phyloP scores from a whole-genome alignment of 768 basidiomycete genomes.

The Lyophyllum shimeji region DNA sequence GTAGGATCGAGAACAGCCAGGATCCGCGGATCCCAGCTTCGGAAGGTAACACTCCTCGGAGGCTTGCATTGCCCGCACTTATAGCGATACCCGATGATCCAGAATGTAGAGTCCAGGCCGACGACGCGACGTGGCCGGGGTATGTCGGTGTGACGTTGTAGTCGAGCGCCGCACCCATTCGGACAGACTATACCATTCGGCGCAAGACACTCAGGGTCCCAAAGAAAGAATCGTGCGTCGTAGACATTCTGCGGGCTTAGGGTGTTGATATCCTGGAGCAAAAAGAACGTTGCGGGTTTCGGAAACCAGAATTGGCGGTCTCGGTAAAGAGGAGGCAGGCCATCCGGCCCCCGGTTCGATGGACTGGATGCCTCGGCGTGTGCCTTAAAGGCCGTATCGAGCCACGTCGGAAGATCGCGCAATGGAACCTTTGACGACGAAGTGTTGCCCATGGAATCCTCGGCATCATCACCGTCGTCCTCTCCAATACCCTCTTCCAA shows the following conservation, averaged over 20 bases:
- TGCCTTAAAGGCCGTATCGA: not conserved
- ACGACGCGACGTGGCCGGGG: slow-evolving; percentile 12
- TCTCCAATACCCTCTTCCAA: slow-evolving; percentile 5
- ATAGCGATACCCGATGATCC: slow-evolving; percentile 17
- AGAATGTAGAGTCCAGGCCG: slow-evolving; percentile 12
- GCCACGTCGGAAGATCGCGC: not conserved
- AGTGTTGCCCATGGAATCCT: not conserved
- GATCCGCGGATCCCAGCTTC: slow-evolving; percentile 12
- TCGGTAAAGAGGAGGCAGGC: slow-evolving; percentile 1
- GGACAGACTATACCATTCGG: not conserved
- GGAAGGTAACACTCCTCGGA: slow-evolving; percentile 5
- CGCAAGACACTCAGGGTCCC: not conserved
- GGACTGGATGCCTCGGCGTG: not conserved
- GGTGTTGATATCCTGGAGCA: slow-evolving; percentile 2
- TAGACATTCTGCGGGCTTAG: not conserved
- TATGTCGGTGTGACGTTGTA: slow-evolving; percentile 10
- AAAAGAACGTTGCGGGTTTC: not conserved
- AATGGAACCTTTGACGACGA: not conserved
- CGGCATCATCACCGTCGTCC: not conserved
- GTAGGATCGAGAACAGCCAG: slow-evolving; percentile 1
- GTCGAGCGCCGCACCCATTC: slow-evolving; percentile 3
- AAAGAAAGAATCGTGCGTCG: not conserved
- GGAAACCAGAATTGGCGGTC: slow-evolving; percentile 6
- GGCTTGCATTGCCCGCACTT: slow-evolving; percentile 2
- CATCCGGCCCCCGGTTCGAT: not conserved